Evolutionary conservation across 1,284 basidiomycete genomes (phyloP), one percentile per base, ranked within the genome.

Genomic region (Sphaerobolus stellatus): DNA sequence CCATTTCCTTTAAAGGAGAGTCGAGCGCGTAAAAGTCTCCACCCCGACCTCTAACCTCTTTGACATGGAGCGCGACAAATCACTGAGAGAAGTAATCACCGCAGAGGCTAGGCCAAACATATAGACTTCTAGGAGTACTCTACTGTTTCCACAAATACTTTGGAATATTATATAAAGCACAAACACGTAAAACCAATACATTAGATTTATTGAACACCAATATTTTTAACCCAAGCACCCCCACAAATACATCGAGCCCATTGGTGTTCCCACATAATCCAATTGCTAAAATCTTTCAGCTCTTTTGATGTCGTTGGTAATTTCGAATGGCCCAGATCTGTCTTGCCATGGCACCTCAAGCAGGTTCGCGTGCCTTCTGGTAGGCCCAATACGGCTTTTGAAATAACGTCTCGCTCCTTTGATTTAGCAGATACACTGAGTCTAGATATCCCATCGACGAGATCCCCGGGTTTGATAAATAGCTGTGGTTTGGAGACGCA

Each of bases 201-300:
- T n/a, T 22, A 43, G 11, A n/a, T 43, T 18, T 18, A 20, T 22
- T 43, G 13, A 22, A 43, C 4, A 20, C 41, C 28, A 24, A 11
- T 14, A 18, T 18, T 25, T 25, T 43, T 48, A 9, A 54, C 5
- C 86, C 87, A 90, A 13, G 67, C 59, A 4, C 87, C 87, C n/a
- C 85, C 86, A 68, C 87, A 90, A 20, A 90, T 73, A 68, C 87
- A 90, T 29, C 75, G 73, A 31, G 63, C 65, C 34, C 83, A 88
- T 58, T 71, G 74, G 58, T 70, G 79, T 66, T 85, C 81, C 84
- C 86, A 90, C 22, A 75, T 69, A 68, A 69, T 9, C 68, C 67
- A 43, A 65, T 61, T 40, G 62, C 52, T 46, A 60, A 65, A 48
- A 18, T 38, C 25, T n/a, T n/a, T n/a, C n/a, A n/a, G n/a, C n/a